Conservation (phyloP, 1,284 basidiomycete species). For the Cutaneotrichosporon cavernicola region DNA sequence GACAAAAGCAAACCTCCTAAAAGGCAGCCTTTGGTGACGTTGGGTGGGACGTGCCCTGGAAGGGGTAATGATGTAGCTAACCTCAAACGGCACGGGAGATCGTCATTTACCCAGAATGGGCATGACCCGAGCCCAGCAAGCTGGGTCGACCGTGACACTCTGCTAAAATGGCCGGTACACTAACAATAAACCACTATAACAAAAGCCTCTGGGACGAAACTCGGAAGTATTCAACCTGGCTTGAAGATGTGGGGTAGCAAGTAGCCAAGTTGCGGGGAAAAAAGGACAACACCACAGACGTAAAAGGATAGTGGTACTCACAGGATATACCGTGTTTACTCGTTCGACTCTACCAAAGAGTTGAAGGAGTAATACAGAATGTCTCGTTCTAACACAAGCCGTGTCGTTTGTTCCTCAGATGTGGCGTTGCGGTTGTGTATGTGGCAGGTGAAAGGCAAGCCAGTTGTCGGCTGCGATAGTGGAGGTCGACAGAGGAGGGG, state of each 20-base stretch:
- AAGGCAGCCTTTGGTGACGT: no score
- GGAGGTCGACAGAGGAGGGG: not conserved
- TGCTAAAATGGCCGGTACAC: not conserved
- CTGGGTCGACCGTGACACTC: slow-evolving; percentile 8
- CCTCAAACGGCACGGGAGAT: slow-evolving; percentile 7
- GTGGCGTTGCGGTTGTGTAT: not conserved
- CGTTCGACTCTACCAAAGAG: slow-evolving; percentile 1
- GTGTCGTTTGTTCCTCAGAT: not conserved
- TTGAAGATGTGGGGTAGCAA: not conserved
- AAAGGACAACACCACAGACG: no score
- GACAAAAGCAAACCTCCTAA: no score
- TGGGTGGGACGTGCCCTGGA: not conserved
- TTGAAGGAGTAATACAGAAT: not conserved
- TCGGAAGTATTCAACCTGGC: not conserved
- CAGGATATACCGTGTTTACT: not conserved
- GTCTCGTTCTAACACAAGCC: not conserved
- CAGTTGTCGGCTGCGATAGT: not conserved
- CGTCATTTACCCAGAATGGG: slow-evolving; percentile 11
- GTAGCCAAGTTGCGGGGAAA: no score
- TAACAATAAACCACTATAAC: not conserved
- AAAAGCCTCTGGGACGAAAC: not conserved
- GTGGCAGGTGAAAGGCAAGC: not conserved
- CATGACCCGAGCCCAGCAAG: slow-evolving; percentile 8
- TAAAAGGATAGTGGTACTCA: not conserved
- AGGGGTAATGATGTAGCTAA: not conserved